These are phyloP conservation scores for Cucurbita ficifolia DNA, from an alignment of 306 rosid genomes.

Conservation along the genomic window DNA sequence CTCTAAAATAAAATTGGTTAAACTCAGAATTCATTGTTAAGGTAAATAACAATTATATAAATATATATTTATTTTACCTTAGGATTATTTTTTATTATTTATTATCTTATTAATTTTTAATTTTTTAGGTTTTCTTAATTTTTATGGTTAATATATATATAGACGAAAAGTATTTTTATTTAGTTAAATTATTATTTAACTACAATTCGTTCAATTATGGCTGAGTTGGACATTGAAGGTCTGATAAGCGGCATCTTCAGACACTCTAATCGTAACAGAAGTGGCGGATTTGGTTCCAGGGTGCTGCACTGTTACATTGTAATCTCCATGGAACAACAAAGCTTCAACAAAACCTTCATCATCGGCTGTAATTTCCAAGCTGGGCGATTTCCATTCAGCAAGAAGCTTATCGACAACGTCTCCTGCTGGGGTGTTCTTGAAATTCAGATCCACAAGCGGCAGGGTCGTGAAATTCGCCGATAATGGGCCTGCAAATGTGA, in stretches of 20 bases:
- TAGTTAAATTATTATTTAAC: not conserved
- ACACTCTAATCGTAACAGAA: constrained; percentile 25
- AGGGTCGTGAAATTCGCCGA: constrained; percentile 42
- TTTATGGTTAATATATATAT: too few species aligned
- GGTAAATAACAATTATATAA: too few species aligned
- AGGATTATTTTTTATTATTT: too few species aligned
- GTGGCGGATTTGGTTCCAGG: constrained; percentile 24
- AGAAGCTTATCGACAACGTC: constrained; percentile 65
- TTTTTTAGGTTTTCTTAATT: not conserved
- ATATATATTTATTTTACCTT: too few species aligned
- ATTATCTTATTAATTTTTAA: too few species aligned
- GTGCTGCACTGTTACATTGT: constrained; percentile 40
- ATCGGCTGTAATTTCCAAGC: constrained; percentile 25
- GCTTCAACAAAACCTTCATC: constrained; percentile 29
- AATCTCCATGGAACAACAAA: constrained; percentile 63
- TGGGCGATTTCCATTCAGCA: constrained; percentile 38
- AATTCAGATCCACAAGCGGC: constrained; percentile 34
- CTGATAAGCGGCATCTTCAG: constrained; percentile 20
- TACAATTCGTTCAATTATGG: not conserved
- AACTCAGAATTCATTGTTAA: too few species aligned
- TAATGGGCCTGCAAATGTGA: constrained; percentile 58
- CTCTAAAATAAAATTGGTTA: too few species aligned
- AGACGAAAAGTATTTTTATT: too few species aligned
- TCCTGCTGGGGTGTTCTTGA: constrained; percentile 47
- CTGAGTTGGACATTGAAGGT: constrained; percentile 25